A percentile compares a stretch with the other conserved stretches of the same genome.
Evolutionary conservation across 2,329 filamentous ascomycete species (phyloP).

Genomic region (Colletotrichum sidae): DNA sequence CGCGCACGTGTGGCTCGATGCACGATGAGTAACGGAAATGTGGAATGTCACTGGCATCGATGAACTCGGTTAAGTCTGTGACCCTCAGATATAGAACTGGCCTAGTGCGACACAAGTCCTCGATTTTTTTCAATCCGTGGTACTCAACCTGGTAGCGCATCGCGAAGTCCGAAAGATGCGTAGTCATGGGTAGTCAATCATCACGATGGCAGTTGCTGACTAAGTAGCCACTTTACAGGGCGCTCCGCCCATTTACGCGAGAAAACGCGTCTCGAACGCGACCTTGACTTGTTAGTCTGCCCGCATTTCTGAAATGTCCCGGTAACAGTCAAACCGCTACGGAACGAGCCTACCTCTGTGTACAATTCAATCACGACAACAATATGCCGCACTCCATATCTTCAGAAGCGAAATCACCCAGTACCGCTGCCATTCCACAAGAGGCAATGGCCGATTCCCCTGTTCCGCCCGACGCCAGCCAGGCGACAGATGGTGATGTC

Average conservation of each 20-base stretch:
- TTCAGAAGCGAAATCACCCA: conserved; percentile 44
- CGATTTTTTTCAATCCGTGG: no score
- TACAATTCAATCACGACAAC: neutral
- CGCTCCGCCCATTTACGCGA: conserved; percentile 31
- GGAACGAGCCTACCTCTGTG: neutral
- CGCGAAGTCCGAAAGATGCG: no score
- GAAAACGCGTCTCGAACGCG: conserved; percentile 37
- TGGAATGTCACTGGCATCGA: no score
- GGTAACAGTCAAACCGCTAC: conserved; percentile 1
- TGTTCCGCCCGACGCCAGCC: conserved; percentile 44
- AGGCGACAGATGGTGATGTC: conserved; percentile 50
- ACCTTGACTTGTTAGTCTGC: neutral
- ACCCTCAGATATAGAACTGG: no score
- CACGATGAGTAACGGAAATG: no score
- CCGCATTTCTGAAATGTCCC: conserved; percentile 25
- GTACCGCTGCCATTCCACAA: conserved; percentile 42
- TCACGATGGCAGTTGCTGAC: no score
- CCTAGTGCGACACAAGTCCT: no score
- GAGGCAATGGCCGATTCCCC: conserved; percentile 49
- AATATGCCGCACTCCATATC: conserved; percentile 60
- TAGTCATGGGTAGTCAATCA: no score
- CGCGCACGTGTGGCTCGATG: no score
- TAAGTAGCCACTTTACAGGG: neutral
- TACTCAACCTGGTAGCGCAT: no score
- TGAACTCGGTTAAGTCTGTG: no score